These are phyloP conservation scores for Xerocomus nothofagi DNA, from an alignment of 1,284 basidiomycete genomes.

Conservation along the genomic window DNA sequence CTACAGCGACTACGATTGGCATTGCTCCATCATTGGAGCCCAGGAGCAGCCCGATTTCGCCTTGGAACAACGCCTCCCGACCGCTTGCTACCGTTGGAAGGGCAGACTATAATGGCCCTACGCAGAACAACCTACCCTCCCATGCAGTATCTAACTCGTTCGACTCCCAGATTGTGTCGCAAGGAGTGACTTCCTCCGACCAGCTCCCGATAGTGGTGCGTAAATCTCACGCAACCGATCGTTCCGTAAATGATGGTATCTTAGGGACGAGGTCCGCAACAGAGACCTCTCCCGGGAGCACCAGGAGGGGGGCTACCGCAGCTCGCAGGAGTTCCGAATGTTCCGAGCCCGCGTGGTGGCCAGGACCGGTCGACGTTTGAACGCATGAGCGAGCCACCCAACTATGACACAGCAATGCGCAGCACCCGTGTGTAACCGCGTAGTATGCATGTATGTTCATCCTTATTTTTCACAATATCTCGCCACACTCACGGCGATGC, in stretches of 20 bases:
- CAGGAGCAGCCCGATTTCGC: constrained; percentile 4
- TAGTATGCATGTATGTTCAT: too few species aligned
- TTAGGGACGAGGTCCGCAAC: constrained; percentile 1
- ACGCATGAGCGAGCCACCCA: constrained; percentile 12
- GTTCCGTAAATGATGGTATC: neutral
- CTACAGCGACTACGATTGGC: constrained; percentile 4
- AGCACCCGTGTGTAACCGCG: neutral
- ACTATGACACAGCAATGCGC: constrained; percentile 18
- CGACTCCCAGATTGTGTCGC: neutral
- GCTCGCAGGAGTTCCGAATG: neutral
- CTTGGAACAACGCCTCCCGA: neutral
- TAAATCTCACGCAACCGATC: neutral
- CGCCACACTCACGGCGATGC: neutral
- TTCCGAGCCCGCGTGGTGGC: neutral
- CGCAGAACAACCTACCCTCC: neutral
- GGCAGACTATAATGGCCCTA: neutral
- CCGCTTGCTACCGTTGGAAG: neutral
- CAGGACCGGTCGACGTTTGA: neutral
- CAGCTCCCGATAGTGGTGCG: constrained; percentile 11
- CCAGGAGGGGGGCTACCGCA: neutral
- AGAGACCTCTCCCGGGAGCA: constrained; percentile 14
- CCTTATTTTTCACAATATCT: neutral
- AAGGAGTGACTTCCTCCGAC: neutral
- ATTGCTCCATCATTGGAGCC: constrained; percentile 7
- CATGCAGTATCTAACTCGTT: neutral